These are phyloP conservation scores for Saccharomycopsis fibuligera DNA, from an alignment of 805 yeast species.

Conservation along the genomic window DNA sequence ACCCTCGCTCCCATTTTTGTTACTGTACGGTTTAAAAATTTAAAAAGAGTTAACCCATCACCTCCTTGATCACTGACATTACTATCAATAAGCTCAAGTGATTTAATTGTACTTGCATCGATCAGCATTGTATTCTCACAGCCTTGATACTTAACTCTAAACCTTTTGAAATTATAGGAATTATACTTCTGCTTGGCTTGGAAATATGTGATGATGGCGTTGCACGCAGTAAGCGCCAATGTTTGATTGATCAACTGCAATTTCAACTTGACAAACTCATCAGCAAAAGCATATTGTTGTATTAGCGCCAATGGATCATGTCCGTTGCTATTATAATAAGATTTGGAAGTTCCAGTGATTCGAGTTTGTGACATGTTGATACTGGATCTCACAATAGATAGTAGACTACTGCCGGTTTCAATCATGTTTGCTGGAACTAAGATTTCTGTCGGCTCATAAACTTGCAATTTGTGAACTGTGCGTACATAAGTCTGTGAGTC, in stretches of 20 bases:
- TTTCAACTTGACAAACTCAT: constrained; percentile 23
- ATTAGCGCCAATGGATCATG: constrained; percentile 26
- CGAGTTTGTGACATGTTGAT: constrained; percentile 23
- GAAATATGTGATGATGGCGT: constrained; percentile 30
- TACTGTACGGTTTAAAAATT: constrained; percentile 32
- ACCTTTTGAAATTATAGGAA: not conserved
- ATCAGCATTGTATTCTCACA: constrained; percentile 39
- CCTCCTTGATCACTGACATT: too few species aligned
- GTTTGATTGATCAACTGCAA: constrained; percentile 28
- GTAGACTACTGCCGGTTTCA: constrained; percentile 26
- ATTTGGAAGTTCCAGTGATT: constrained; percentile 23
- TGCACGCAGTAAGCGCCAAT: constrained; percentile 30
- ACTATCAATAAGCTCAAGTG: too few species aligned
- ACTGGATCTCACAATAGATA: constrained; percentile 32
- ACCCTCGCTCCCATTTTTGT: constrained; percentile 44
- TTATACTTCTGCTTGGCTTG: constrained; percentile 13
- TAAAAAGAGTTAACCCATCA: too few species aligned
- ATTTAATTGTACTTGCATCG: constrained; percentile 33
- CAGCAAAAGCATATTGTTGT: constrained; percentile 21
- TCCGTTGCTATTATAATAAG: constrained; percentile 19
- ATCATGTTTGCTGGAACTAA: not conserved
- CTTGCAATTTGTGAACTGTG: constrained; percentile 30
- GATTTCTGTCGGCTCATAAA: not conserved
- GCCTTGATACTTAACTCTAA: constrained; percentile 32
- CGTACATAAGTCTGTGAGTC: constrained; percentile 43